A percentile compares a stretch with the other conserved stretches of the same genome.
phyloP scores from a whole-genome alignment of 2,329 filamentous ascomycete genomes.

The Calonectria naviculata region DNA sequence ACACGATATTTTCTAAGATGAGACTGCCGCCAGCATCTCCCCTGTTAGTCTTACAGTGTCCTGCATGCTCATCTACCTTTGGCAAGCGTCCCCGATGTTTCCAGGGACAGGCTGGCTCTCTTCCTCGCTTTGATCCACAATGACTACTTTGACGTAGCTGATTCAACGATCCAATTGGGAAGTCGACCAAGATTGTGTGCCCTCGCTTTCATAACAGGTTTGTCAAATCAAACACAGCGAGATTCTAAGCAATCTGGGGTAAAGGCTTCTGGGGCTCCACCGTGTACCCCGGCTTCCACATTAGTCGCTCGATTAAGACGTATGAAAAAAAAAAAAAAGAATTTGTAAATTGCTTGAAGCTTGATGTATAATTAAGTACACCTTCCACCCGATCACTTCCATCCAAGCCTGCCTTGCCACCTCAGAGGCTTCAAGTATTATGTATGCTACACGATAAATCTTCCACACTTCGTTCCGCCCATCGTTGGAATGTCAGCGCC shows the following conservation, averaged over 20 bases:
- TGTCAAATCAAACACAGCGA: background rate
- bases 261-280: background rate
- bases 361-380: constrained; percentile 22
- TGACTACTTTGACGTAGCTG: background rate
- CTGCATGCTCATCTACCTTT: background rate
- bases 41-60: background rate
- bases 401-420: constrained; percentile 22
- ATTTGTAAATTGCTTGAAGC: constrained; percentile 11
- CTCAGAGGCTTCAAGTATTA: constrained; percentile 24
- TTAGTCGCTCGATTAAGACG: background rate
- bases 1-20: background rate
- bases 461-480: constrained; percentile 9
- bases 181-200: background rate
- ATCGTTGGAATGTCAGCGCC: constrained; percentile 11
- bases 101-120: background rate
- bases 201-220: background rate
- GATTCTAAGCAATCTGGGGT: constrained; percentile 9
- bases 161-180: background rate
- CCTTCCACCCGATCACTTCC: constrained; percentile 3
- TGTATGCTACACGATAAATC: constrained; percentile 23
- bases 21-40: background rate
- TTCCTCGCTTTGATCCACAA: background rate
- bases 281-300: background rate
- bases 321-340: background rate
- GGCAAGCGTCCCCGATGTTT: constrained; percentile 4